These are phyloP conservation scores for Paraleonurus japonicus DNA, from an alignment of 257 asterid species.

Conservation along the genomic window DNA sequence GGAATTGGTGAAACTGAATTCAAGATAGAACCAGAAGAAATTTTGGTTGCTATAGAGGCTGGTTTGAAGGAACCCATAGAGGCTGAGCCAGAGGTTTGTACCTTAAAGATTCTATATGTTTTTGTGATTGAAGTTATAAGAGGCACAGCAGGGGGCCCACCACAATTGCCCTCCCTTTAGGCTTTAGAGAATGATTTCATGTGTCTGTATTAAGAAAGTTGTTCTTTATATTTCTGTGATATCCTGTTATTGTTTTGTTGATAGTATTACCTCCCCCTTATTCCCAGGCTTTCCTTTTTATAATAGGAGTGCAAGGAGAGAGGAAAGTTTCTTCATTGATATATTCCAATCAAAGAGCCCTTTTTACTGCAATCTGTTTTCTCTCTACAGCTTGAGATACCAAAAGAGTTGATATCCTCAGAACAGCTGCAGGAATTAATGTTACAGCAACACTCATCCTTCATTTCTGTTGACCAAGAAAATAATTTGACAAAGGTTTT, in stretches of 20 bases:
- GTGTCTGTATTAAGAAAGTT: slow-evolving; percentile 12
- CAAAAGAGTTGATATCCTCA: slow-evolving; percentile 76
- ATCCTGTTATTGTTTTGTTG: not conserved
- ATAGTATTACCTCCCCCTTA: not conserved
- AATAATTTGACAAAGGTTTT: slow-evolving; percentile 47
- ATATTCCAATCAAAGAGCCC: slow-evolving; percentile 9
- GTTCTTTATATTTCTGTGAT: not conserved
- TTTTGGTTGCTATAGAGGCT: slow-evolving; percentile 74
- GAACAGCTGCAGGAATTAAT: slow-evolving; percentile 59
- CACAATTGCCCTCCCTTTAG: slow-evolving; percentile 4
- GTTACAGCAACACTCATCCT: slow-evolving; percentile 59
- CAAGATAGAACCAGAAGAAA: slow-evolving; percentile 76
- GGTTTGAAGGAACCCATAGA: slow-evolving; percentile 90
- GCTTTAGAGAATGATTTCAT: slow-evolving; percentile 10
- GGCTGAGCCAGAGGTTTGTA: slow-evolving; percentile 92
- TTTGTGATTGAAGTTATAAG: not conserved
- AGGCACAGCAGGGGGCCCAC: slow-evolving; percentile 5
- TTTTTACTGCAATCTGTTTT: slow-evolving; percentile 26
- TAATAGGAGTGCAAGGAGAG: not conserved
- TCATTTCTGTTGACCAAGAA: slow-evolving; percentile 62
- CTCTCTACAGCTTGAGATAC: slow-evolving; percentile 88
- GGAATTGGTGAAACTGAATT: slow-evolving; percentile 89
- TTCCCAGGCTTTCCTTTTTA: not conserved
- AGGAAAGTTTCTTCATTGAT: not conserved
- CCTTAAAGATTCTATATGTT: slow-evolving; percentile 17